Conservation (phyloP, 352 stramenopile species). For the Aphanomyces stellatus region DNA sequence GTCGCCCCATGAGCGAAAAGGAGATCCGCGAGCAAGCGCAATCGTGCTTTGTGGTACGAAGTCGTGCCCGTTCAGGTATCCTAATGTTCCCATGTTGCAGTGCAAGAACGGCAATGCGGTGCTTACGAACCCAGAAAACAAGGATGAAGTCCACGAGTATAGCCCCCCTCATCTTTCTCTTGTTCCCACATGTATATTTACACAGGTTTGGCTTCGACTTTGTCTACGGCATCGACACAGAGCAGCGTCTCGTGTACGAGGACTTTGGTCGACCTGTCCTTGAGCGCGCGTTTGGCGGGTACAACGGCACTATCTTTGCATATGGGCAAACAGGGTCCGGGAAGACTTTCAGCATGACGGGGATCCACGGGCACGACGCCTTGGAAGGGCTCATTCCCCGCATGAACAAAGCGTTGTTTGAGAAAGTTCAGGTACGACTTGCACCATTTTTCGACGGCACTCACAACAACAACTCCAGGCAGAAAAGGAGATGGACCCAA, state of each 20-base stretch:
- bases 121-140: constrained; percentile 77
- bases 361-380: constrained; percentile 43
- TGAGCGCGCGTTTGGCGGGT: constrained; percentile 72
- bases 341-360: constrained; percentile 87
- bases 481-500: constrained; percentile 49
- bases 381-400: constrained; percentile 86
- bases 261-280: constrained; percentile 74
- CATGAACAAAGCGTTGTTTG: constrained; percentile 87
- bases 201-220: constrained; percentile 80
- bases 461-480: background rate
- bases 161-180: background rate
- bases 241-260: constrained; percentile 62
- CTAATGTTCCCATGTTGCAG: background rate
- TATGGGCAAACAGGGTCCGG: constrained; percentile 82
- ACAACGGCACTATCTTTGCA: constrained; percentile 88
- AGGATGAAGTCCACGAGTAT: constrained; percentile 52
- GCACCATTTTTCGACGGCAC: background rate
- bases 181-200: background rate
- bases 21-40: constrained; percentile 69
- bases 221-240: constrained; percentile 73
- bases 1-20: constrained; percentile 85
- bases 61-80: background rate
- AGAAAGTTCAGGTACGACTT: constrained; percentile 48
- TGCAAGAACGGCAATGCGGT: constrained; percentile 65
- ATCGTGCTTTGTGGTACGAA: constrained; percentile 46